These are phyloP conservation scores for Erigeron canadensis DNA, from an alignment of 129 eudicot species.

Conservation along the genomic window DNA sequence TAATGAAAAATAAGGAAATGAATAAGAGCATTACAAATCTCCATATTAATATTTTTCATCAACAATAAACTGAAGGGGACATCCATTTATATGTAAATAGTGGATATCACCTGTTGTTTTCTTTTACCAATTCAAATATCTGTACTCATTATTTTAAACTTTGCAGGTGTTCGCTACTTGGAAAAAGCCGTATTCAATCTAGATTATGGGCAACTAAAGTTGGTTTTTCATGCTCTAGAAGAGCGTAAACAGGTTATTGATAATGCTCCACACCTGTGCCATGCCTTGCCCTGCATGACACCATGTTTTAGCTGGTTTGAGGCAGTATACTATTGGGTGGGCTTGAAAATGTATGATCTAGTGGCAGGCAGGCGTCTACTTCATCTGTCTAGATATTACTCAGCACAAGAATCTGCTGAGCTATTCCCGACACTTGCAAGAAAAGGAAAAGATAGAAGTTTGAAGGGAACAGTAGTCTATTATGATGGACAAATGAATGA, in stretches of 20 bases:
- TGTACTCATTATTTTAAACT: slow-evolving; percentile 1
- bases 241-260: slow-evolving; percentile 94
- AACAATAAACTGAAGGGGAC: neutral
- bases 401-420: slow-evolving; percentile 80
- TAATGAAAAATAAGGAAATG: neutral
- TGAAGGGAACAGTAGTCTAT: slow-evolving; percentile 94
- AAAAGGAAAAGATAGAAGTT: slow-evolving; percentile 61
- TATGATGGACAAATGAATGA: slow-evolving; percentile 99
- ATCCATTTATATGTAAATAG: neutral
- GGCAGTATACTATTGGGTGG: slow-evolving; percentile 79
- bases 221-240: slow-evolving; percentile 88
- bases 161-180: slow-evolving; percentile 91
- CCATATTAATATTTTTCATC: neutral
- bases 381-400: slow-evolving; percentile 85
- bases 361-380: slow-evolving; percentile 84
- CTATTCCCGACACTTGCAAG: slow-evolving; percentile 88
- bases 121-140: neutral
- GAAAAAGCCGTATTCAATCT: slow-evolving; percentile 93
- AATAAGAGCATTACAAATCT: neutral
- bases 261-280: slow-evolving; percentile 94
- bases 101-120: neutral
- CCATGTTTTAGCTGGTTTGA: slow-evolving; percentile 98
- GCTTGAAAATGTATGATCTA: slow-evolving; percentile 83
- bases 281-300: slow-evolving; percentile 95
- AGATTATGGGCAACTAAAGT: slow-evolving; percentile 90